Conservation (phyloP, 345 rosid genomes). For the Melastoma malabathricum region DNA sequence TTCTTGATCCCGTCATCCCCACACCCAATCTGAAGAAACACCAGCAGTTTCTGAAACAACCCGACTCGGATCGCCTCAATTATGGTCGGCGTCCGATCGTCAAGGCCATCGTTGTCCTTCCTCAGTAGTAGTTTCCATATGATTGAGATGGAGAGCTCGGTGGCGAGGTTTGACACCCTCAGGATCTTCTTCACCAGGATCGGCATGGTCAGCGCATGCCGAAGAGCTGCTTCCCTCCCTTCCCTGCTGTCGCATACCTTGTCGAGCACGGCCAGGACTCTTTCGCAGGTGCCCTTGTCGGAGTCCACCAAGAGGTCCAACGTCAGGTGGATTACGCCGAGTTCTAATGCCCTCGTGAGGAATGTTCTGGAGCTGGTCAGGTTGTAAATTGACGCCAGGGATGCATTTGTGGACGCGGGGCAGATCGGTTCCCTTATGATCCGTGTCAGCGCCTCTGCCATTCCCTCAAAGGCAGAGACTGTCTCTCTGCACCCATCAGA, state of each 20-base stretch:
- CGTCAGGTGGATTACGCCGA: constrained; percentile 15
- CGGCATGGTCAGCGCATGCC: constrained; percentile 17
- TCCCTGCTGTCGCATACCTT: constrained; percentile 11
- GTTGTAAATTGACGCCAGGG: constrained; percentile 13
- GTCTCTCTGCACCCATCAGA: not conserved
- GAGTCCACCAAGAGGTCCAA: constrained; percentile 21
- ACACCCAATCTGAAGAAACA: constrained; percentile 22
- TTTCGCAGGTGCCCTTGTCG: constrained; percentile 19
- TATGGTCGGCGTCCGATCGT: constrained; percentile 4
- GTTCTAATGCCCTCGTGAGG: constrained; percentile 7
- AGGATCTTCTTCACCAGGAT: constrained; percentile 22
- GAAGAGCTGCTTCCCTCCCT: constrained; percentile 15
- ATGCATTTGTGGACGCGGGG: constrained; percentile 18
- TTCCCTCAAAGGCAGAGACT: constrained; percentile 9
- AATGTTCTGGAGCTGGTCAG: constrained; percentile 7
- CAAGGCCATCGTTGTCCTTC: constrained; percentile 4
- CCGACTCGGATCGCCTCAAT: constrained; percentile 19
- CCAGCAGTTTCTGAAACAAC: constrained; percentile 19
- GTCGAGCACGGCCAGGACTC: constrained; percentile 22
- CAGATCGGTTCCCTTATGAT: constrained; percentile 19
- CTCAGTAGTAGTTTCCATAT: constrained; percentile 18
- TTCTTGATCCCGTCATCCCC: constrained; percentile 9
- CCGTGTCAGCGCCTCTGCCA: constrained; percentile 9
- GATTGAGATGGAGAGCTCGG: constrained; percentile 16
- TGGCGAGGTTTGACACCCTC: constrained; percentile 11